Conservation (phyloP, 495 filamentous ascomycete genomes). For the Acidomyces sp. region DNA sequence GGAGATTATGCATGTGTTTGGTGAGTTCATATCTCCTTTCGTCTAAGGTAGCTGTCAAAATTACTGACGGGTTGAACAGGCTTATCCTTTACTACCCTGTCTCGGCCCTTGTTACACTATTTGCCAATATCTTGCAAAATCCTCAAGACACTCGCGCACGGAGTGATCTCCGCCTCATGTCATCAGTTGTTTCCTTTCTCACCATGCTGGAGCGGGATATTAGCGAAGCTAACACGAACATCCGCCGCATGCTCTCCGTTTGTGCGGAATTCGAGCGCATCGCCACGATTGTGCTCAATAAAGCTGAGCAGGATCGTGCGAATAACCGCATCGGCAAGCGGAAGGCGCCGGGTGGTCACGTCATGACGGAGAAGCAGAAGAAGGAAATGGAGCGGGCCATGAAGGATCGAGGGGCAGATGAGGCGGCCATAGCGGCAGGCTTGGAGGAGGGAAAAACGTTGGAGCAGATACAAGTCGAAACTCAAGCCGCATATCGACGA, state of each 20-base stretch:
- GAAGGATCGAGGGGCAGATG: slow-evolving; percentile 3
- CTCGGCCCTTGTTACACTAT: slow-evolving; percentile 86
- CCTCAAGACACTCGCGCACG: slow-evolving; percentile 78
- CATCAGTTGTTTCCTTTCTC: slow-evolving; percentile 79
- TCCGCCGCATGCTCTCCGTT: slow-evolving; percentile 83
- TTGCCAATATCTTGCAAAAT: slow-evolving; percentile 94
- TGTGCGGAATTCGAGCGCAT: slow-evolving; percentile 94
- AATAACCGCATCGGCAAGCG: slow-evolving; percentile 68
- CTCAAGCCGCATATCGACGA: slow-evolving; percentile 13
- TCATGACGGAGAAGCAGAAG: slow-evolving; percentile 30
- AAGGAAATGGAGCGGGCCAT: slow-evolving; percentile 20
- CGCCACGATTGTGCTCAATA: slow-evolving; percentile 81
- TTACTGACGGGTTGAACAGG: slow-evolving; percentile 36
- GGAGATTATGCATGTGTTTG: slow-evolving; percentile 92
- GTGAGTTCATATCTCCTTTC: slow-evolving; percentile 39
- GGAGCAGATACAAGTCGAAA: slow-evolving; percentile 20
- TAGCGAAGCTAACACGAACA: slow-evolving; percentile 69
- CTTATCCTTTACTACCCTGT: slow-evolving; percentile 95
- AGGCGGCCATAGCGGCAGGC: slow-evolving; percentile 3
- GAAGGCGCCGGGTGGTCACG: slow-evolving; percentile 44
- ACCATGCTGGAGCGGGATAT: slow-evolving; percentile 62
- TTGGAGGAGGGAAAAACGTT: slow-evolving; percentile 16
- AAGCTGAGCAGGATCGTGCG: slow-evolving; percentile 62
- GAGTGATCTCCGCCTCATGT: slow-evolving; percentile 83
- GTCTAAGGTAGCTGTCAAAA: background rate